A percentile compares a stretch with the other conserved stretches of the same genome.
Evolutionary conservation across 225 moss, liverwort and hornwort species (phyloP).

Genomic region (Thuidium tamariscinum): DNA sequence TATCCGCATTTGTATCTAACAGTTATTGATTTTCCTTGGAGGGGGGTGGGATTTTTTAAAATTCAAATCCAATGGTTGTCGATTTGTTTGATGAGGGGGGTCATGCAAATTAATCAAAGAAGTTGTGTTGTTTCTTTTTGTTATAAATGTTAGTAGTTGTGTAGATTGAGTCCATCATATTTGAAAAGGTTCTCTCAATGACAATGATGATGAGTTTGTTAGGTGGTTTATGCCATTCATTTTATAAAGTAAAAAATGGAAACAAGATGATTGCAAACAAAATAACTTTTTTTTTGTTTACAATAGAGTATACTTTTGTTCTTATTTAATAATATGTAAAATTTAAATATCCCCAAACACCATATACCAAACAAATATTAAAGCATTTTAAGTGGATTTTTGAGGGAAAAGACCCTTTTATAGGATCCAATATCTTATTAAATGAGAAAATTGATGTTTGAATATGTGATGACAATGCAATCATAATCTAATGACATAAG

Average conservation of each 20-base stretch:
- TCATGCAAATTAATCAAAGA: too few relatives aligned
- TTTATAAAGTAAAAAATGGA: too few relatives aligned
- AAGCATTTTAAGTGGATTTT: background rate
- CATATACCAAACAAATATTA: background rate
- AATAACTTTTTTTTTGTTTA: background rate
- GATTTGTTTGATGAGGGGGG: too few relatives aligned
- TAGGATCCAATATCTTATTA: background rate
- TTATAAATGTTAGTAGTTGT: too few relatives aligned
- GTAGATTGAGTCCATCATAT: background rate
- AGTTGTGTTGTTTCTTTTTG: too few relatives aligned
- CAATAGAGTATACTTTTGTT: background rate
- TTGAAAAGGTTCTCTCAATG: background rate
- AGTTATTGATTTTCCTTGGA: too few relatives aligned
- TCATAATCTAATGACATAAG: background rate
- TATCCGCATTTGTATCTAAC: too few relatives aligned
- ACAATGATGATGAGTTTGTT: background rate
- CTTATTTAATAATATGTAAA: background rate
- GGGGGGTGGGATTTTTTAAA: too few relatives aligned
- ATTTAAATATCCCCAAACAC: rapidly evolving
- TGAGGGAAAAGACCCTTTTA: rapidly evolving
- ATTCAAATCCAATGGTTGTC: too few relatives aligned
- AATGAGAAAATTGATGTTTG: background rate
- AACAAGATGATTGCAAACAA: background rate
- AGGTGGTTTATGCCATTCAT: too few relatives aligned
- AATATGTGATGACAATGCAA: background rate